Base-by-base conservation (phyloP, 225 moss, liverwort and hornwort species). In the Sphagnum tenellum region DNA sequence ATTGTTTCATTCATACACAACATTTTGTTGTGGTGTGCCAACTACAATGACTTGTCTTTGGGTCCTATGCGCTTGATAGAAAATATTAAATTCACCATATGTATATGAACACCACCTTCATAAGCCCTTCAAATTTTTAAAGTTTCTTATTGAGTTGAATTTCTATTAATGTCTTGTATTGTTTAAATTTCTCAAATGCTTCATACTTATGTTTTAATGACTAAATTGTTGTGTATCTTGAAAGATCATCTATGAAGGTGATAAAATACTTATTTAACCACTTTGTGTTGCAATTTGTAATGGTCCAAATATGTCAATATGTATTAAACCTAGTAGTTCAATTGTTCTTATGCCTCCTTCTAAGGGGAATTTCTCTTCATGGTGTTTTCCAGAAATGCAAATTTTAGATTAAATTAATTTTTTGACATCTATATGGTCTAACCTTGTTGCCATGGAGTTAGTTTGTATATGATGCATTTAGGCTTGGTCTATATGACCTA, bases 1-100 rank as follows among this genome's bases (percentile, higher is more conserved):
- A 45, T 69, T 69, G 6, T 69, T 53, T 11, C 53, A 1, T 11
- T 53, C 58, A 44, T 1, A 12, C 8, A 66, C 45, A 11, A 3
- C 66, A 56, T 66, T 66, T 56, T 66, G 66, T 3, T 66, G 54
- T 55, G 55, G 66, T 11, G 66, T 55, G 12, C 53, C 44, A 3
- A 29, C 44, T 60, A 9, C 9, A 48, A 5, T 5, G 49, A 64
- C 48, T 50, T 64, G 47, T 48, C 49, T 48, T 64, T 5, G 48
- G 5, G 49, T 45, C 3, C 63, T 48, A 48, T 49, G 47, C 9
- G 3, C 7, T 48, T 48, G n/a, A 50, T 48, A 64, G 5, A 64
- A 64, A 10, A 46, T 3, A 48, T 64, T 13, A 64, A 64, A 64
- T 3, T 48, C 48, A 3, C 5, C 11, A 9, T 47, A 64, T 12